Evolutionary conservation across 768 basidiomycete species (phyloP), one percentile per base, ranked within the genome.

Genomic region (Neoboletus magnificus): DNA sequence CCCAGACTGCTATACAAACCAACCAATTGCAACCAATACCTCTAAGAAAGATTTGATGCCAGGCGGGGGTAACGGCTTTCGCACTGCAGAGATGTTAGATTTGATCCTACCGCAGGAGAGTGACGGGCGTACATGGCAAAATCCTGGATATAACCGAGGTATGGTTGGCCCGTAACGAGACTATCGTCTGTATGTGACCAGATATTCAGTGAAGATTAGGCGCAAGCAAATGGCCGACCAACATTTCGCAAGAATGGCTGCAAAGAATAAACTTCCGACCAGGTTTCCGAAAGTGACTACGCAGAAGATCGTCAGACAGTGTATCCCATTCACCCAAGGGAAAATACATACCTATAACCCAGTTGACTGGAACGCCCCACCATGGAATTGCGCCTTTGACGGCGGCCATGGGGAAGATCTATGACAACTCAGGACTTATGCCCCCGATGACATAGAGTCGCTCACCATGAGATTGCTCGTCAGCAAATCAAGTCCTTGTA

Each of bases 21-120:
- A 89, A 76, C 86, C 86, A 89, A 60, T 89, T 89, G 60, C 87
- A 89, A 7, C 80, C 87, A 58, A 89, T 86, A 0, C 87, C 87
- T 16, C 86, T 76, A 20, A 89, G 70, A 71, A 89, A 83, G 36
- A 89, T 84, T 65, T 89, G 82, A 66, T 87, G 76, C 86, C 86
- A 89, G 32, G 77, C 69, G 2, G 87, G 87, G 12, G 82, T 80
- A 1, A 71, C 71, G 1, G 86, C 87, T 65, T 88, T 89, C 37
- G 79, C 66, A 44, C 87, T 88, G 47, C 18, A 33, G 18, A 45
- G 16, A 36, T 23, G 33, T 51, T n/a, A 66, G 43, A 30, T 48
- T 37, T 43, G 27, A 52, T 49, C 52, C 25, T 9, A 20, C 1
- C 7, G 10, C 36, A 23, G 4, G 18, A 33, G 25, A 33, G n/a